Base-by-base conservation (phyloP, 2,329 filamentous ascomycete genomes). In the Colletotrichum gigasporum region DNA sequence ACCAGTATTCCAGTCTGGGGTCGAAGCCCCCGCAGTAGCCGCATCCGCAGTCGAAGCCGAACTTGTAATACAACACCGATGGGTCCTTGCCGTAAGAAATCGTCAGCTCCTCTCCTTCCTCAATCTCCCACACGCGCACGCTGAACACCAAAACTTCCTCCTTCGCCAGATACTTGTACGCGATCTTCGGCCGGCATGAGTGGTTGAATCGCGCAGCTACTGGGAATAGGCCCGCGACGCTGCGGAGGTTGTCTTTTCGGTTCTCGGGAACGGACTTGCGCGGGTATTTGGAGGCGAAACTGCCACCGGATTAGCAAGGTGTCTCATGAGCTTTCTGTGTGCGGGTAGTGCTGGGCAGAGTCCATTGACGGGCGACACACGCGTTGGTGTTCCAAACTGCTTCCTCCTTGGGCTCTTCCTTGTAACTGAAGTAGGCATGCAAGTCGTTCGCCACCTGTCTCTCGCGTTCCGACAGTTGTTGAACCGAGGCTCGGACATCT, bases 131-230 rank as follows among this genome's bases (percentile, higher is more conserved):
- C 2, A 68, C 71, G 8, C 70, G 70, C 2, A 82, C 75, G 1
- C 72, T 74, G 63, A 88, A 75, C 1, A 76, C 71, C 32, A 89
- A 78, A 3, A 74, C 71, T 6, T 74, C 66, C 1, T 67, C 60
- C 0, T 58, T 39, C 0, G 51, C 5, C 52, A 84, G 77, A 67
- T 80, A 86, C 1, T 47, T 67, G 69, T 83, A 88, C 2, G 73
- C 67, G 24, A 86, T 70, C 3, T 68, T 71, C 0, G 79, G 76
- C 2, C 68, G 63, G 69, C 87, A 89, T 0, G 85, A 81, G 69
- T 89, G 87, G 70, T 89, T 89, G 74, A 89, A 88, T 2, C 86
- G 79, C 0, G 85, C 82, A 0, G 82, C 83, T 5, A 85, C 75
- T 1, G 82, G 76, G 60, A 86, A 87, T 2, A 87, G 65, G 1